Evolutionary conservation across 306 rosid genomes (phyloP).

Genomic region (Leucaena leucocephala): DNA sequence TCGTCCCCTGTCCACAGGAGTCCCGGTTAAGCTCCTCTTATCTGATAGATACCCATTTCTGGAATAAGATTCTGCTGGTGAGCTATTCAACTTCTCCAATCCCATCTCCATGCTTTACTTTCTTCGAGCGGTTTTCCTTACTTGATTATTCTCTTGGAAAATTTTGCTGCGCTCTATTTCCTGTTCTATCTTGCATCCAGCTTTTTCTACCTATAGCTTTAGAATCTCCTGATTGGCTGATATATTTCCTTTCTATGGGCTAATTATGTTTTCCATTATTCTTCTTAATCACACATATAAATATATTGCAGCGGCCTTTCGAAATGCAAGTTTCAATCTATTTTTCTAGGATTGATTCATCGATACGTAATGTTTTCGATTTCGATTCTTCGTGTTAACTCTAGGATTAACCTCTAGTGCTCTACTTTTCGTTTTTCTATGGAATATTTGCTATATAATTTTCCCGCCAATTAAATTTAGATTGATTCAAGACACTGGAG

Average conservation of each 20-base stretch:
- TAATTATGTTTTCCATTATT: background rate
- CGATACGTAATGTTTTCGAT: background rate
- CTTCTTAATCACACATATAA: background rate
- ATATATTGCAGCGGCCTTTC: background rate
- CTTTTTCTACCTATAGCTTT: background rate
- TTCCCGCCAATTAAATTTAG: constrained; percentile 6
- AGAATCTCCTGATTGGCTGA: background rate
- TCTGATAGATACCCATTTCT: background rate
- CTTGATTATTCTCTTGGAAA: background rate
- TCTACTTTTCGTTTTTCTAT: background rate
- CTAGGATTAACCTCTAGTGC: background rate
- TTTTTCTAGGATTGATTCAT: background rate
- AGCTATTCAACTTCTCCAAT: constrained; percentile 1
- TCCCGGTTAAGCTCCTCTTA: background rate
- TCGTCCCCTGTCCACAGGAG: background rate
- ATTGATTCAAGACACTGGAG: background rate
- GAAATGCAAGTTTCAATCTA: background rate
- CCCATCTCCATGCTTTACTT: background rate
- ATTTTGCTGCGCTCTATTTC: background rate
- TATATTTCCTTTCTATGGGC: background rate
- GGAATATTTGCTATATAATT: background rate
- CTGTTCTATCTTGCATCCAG: background rate
- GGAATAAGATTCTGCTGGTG: constrained; percentile 24
- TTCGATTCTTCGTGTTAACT: background rate
- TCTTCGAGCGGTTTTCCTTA: background rate